phyloP scores from a whole-genome alignment of 2,329 filamentous ascomycete species.

The Aspergillus pseudonomiae region DNA sequence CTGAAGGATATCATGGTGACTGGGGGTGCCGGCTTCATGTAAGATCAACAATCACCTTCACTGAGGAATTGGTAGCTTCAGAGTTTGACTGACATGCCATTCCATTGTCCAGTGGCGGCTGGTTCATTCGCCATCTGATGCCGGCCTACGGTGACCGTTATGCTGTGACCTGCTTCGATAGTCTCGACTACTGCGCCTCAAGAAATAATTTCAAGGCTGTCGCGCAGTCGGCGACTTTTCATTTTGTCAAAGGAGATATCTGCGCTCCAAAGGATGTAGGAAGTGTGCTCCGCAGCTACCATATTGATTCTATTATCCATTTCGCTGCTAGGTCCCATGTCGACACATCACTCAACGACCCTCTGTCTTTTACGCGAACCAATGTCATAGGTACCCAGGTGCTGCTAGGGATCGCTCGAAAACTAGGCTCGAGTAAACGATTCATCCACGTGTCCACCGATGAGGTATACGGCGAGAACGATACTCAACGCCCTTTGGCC shows the following conservation, averaged over 20 bases:
- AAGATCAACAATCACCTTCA: no score
- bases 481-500: constrained; percentile 29
- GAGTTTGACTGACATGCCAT: no score
- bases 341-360: constrained; percentile 79
- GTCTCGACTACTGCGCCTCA: constrained; percentile 80
- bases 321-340: constrained; percentile 85
- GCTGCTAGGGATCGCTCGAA: constrained; percentile 74
- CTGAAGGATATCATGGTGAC: constrained; percentile 8
- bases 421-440: constrained; percentile 64
- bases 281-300: constrained; percentile 69
- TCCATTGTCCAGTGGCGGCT: no score
- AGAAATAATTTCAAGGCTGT: constrained; percentile 76
- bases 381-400: constrained; percentile 87
- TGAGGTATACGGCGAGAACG: constrained; percentile 82
- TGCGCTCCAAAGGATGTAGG: constrained; percentile 72
- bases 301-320: constrained; percentile 79
- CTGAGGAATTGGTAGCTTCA: no score
- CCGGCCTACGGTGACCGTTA: no score
- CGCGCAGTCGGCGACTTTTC: constrained; percentile 70
- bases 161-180: constrained; percentile 81
- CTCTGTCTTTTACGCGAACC: constrained; percentile 77
- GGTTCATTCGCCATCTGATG: no score
- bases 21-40: no score
- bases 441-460: constrained; percentile 86
- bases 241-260: constrained; percentile 78